Percentiles rank a stretch among this genome's conserved stretches.
Conservation (phyloP, 2,329 filamentous ascomycete genomes). For the Boeremia exigua region DNA sequence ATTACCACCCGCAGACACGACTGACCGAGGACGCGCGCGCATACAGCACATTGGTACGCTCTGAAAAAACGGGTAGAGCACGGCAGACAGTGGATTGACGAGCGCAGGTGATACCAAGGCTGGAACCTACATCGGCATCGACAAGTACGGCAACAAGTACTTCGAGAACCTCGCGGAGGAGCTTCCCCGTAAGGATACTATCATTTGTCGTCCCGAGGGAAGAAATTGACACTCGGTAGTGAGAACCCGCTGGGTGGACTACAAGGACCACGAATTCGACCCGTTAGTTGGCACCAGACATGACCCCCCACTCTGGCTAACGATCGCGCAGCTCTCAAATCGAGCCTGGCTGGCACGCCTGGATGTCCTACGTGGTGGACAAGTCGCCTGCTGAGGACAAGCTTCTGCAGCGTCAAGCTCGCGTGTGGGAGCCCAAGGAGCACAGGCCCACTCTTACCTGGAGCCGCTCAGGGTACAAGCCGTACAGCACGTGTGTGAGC, state of each 20-base stretch:
- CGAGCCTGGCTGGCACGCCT: conserved; percentile 97
- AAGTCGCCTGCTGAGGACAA: conserved; percentile 81
- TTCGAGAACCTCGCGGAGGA: conserved; percentile 92
- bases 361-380: conserved; percentile 94
- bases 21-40: conserved; percentile 33
- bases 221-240: conserved; percentile 60
- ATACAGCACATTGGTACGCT: conserved; percentile 49
- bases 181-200: conserved; percentile 73
- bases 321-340: conserved; percentile 70
- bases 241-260: conserved; percentile 96
- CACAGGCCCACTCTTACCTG: conserved; percentile 78
- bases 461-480: conserved; percentile 81
- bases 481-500: conserved; percentile 87
- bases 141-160: conserved; percentile 96
- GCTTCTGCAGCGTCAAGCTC: conserved; percentile 68
- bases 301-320: conserved; percentile 42
- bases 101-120: conserved; percentile 90
- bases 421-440: conserved; percentile 77
- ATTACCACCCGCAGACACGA: conserved; percentile 23
- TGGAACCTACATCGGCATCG: conserved; percentile 81
- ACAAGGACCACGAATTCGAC: conserved; percentile 85
- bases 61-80: not conserved
- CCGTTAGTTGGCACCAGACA: conserved; percentile 59
- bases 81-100: conserved; percentile 33
- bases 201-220: not conserved